These are phyloP conservation scores for Suillus sp. DNA, from an alignment of 768 basidiomycete species.

Conservation along the genomic window DNA sequence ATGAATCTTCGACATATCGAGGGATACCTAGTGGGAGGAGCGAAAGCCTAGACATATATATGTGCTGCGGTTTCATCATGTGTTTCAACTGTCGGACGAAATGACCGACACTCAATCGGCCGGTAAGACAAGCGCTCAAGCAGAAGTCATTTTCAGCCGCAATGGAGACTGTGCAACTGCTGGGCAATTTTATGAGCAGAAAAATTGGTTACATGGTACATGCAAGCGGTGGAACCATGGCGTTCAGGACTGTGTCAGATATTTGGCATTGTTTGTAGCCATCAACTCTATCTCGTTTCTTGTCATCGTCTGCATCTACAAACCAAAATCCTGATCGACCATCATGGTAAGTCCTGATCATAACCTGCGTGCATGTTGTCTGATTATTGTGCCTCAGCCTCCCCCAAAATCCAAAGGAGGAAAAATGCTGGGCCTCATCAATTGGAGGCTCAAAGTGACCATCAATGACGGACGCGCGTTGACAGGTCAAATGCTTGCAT, in stretches of 20 bases:
- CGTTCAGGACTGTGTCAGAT: no score
- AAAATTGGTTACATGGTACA: background rate
- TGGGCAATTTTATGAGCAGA: background rate
- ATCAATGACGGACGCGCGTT: slow-evolving; percentile 96
- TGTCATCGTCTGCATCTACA: slow-evolving; percentile 20
- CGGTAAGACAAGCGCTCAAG: no score
- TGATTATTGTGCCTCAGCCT: slow-evolving; percentile 51
- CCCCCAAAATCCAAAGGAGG: slow-evolving; percentile 97
- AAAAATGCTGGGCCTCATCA: slow-evolving; percentile 96
- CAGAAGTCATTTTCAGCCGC: background rate
- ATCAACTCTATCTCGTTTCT: slow-evolving; percentile 9
- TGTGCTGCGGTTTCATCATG: no score
- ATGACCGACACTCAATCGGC: background rate
- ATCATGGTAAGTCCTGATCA: slow-evolving; percentile 53
- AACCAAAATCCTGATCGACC: slow-evolving; percentile 38
- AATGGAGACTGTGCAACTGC: background rate
- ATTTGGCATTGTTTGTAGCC: background rate
- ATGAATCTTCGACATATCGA: slow-evolving; percentile 1
- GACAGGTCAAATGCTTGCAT: slow-evolving; percentile 98
- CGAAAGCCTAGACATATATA: background rate
- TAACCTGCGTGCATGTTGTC: background rate
- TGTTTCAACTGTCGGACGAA: background rate
- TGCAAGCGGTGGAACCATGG: no score
- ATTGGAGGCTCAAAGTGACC: slow-evolving; percentile 96
- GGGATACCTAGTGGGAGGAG: no score